Evolutionary conservation across 768 basidiomycete genomes (phyloP), one percentile per base, ranked within the genome.

Genomic region (Hysterangium stoloniferum): DNA sequence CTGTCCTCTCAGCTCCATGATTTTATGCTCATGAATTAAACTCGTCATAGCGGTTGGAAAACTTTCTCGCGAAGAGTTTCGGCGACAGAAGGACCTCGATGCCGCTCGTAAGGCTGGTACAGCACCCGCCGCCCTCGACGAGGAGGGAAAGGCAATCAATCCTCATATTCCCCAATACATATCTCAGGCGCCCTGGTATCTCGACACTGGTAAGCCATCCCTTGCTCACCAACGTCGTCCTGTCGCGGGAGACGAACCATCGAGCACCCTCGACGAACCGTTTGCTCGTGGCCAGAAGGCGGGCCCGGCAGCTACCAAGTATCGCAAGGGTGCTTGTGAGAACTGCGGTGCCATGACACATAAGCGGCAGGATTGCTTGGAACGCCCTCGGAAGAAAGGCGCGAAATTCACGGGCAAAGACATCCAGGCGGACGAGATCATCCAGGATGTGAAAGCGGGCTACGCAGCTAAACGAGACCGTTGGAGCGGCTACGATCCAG

Each of bases 121-220:
- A 8, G 96, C 94, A 11, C 90, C 94, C 19, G n/a, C n/a, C n/a
- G n/a, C n/a, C n/a, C n/a, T n/a, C n/a, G 96, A 99, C 62, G 88
- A 92, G 66, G 86, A 96, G 65, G 96, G 96, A 45, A 83, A 79
- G 61, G 82, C 92, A 44, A 98, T 99, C 70, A 99, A 98, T 62
- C 96, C 96, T 29, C 96, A 99, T 67, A 98, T 99, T 70, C 96
- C 96, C 62, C 91, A 97, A 70, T 99, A 97, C 64, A 99, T 99
- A 64, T 91, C 95, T 6, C 91, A 95, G 66, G 95, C 92, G 6
- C n/a, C n/a, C n/a, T n/a, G n/a, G n/a, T n/a, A n/a, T 67, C 79
- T 95, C 57, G 90, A 97, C 67, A 92, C 87, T 4, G 96, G 92
- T 40, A 84, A 79, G 29, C 93, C 96, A 1, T 93, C 93, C 8